Base-by-base conservation (phyloP, 2,329 filamentous ascomycete genomes). In the Sphaceloma murrayae region DNA sequence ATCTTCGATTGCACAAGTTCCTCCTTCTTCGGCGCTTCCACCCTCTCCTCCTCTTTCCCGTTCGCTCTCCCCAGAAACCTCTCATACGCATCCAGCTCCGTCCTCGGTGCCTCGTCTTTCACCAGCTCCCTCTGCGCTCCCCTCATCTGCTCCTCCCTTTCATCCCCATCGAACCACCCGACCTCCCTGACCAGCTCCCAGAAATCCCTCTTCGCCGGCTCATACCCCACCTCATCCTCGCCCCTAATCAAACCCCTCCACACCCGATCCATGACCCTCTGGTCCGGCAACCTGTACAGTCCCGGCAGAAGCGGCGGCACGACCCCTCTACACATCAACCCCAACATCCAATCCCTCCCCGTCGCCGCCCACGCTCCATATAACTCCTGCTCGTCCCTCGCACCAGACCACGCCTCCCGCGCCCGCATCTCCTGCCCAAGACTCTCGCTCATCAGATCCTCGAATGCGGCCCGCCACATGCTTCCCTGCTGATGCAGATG, bases 401-500 rank as follows among this genome's bases (percentile, higher is more conserved):
- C 24, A 13, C 46, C 49, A 18, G 42, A 34, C 49, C 49, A 50
- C 8, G 46, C 49, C 11, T 48, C 44, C n/a, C 42, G 16, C 3
- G 49, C 49, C 4, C 26, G 16, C 38, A 43, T 43, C 14, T 46
- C 43, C 31, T 59, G 61, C 34, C 57, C 59, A 2, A 62, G 48
- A 2, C 56, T 61, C 2, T 72, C 60, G 36, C 65, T 65, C 11
- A 78, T 51, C 7, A 79, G 63, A 51, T 80, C 75, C 52, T 78
- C 74, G 51, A 76, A 78, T 0, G 75, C 75, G 40, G 71, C 68
- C 11, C 71, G 65, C 74, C 74, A 77, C 22, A 64, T 63, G 36
- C 61, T 51, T 50, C 63, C 58, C 46, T 61, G 45, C 33, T 57
- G 40, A 11, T 48, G 50, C 53, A 65, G 38, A 48, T 57, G 27